Conservation (phyloP, 257 asterid species). For the Solanum lycopersicoides region DNA sequence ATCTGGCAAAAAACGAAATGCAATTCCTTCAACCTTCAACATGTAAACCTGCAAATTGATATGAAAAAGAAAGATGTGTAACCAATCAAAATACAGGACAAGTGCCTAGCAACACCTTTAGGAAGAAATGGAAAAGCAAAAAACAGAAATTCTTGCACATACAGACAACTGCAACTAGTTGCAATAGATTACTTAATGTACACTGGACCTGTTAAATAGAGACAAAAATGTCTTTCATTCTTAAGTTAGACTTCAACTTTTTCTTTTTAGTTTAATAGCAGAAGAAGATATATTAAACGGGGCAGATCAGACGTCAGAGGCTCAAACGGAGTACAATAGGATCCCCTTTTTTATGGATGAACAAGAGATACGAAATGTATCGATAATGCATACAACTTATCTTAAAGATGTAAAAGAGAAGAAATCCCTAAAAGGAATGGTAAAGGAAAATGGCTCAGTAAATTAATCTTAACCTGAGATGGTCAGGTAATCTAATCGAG, state of each 20-base stretch:
- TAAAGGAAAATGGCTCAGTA: neutral
- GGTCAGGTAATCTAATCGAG: neutral
- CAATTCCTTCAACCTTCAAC: constrained; percentile 98
- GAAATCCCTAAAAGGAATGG: neutral
- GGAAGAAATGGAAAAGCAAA: neutral
- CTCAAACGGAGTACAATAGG: neutral
- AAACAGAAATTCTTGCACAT: neutral
- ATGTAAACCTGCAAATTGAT: constrained; percentile 61
- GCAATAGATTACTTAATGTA: neutral
- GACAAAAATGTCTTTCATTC: neutral
- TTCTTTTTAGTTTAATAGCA: neutral
- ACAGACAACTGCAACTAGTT: neutral
- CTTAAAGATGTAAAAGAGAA: neutral
- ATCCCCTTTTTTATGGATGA: neutral
- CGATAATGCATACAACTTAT: neutral
- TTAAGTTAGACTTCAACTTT: neutral
- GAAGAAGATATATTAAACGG: neutral
- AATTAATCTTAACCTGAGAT: neutral
- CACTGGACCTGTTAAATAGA: neutral
- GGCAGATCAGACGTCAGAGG: neutral
- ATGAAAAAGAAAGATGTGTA: too few species aligned
- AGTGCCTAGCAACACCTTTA: neutral
- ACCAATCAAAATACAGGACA: neutral
- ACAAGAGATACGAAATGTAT: neutral
- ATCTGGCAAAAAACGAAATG: constrained; percentile 90